A percentile compares a stretch with the other conserved stretches of the same genome.
phyloP scores from a whole-genome alignment of 208 protist species.

The Acanthamoeba quina region DNA sequence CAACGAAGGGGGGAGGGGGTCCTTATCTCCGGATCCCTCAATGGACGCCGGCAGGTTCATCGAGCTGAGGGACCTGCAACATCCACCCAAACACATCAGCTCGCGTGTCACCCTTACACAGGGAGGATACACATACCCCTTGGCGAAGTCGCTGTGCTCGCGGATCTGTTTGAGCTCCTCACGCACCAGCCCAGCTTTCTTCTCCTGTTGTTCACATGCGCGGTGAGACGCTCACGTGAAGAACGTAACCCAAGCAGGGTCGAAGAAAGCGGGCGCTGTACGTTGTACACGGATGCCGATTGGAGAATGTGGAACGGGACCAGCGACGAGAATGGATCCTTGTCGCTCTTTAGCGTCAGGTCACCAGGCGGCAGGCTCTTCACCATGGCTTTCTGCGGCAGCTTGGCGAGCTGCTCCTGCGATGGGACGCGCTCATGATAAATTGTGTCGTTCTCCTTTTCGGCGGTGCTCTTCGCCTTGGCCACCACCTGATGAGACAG shows the following conservation, averaged over 20 bases:
- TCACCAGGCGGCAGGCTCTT: not conserved
- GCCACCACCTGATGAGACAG: not conserved
- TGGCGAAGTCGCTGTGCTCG: constrained; percentile 51
- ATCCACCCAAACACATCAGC: not conserved
- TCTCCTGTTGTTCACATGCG: not conserved
- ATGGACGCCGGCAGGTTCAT: constrained; percentile 55
- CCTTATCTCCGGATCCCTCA: not conserved
- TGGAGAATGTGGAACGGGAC: constrained; percentile 43
- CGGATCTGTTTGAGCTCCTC: constrained; percentile 23
- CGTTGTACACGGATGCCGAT: constrained; percentile 28
- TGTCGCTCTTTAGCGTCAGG: not conserved
- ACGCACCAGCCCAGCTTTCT: constrained; percentile 25
- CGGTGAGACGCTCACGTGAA: not conserved
- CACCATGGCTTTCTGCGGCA: constrained; percentile 27
- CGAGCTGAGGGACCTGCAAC: not conserved
- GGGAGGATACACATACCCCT: not conserved
- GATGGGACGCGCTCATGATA: constrained; percentile 34
- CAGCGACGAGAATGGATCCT: constrained; percentile 8
- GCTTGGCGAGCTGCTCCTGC: not conserved
- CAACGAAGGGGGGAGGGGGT: not conserved
- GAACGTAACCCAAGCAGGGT: not conserved
- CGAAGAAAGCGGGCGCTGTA: not conserved
- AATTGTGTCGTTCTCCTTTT: constrained; percentile 52
- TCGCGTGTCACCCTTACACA: not conserved
- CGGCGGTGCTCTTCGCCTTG: not conserved